These are phyloP conservation scores for Penicillium tannophilum DNA, from an alignment of 495 filamentous ascomycete species.

Conservation along the genomic window DNA sequence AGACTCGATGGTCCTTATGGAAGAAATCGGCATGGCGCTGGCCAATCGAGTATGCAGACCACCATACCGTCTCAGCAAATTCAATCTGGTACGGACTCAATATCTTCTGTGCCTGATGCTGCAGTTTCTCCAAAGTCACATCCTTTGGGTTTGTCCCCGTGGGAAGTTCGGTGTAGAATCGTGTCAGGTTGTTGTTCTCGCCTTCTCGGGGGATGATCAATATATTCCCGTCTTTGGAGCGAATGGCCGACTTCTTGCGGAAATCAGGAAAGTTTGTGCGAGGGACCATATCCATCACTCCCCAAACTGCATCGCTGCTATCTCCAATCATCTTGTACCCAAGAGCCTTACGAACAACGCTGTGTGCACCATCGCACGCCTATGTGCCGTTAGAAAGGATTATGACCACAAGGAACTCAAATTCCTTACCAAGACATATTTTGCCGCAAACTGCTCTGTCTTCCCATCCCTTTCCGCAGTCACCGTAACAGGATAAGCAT, in stretches of 20 bases:
- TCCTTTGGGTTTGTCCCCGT: conserved; percentile 48
- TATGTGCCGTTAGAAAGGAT: conserved; percentile 24
- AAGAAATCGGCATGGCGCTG: conserved; percentile 61
- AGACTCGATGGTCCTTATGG: conserved; percentile 53
- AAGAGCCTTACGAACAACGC: conserved; percentile 64
- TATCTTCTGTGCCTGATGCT: conserved; percentile 58
- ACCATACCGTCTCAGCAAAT: conserved; percentile 56
- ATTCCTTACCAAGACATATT: conserved; percentile 64
- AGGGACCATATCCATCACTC: conserved; percentile 81
- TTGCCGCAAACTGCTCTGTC: conserved; percentile 58
- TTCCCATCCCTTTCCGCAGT: conserved; percentile 53
- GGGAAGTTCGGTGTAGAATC: conserved; percentile 72
- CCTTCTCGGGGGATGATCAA: conserved; percentile 75
- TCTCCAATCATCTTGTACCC: conserved; percentile 75
- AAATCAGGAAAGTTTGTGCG: conserved; percentile 82
- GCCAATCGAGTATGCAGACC: conserved; percentile 61
- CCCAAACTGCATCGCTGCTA: conserved; percentile 73
- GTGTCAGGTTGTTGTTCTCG: conserved; percentile 60
- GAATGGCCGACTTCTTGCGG: conserved; percentile 67
- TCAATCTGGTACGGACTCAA: conserved; percentile 58
- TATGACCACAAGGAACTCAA: not conserved
- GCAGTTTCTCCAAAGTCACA: conserved; percentile 54
- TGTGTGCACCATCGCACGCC: conserved; percentile 82
- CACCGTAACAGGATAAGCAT: conserved; percentile 56
- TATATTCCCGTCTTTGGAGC: conserved; percentile 58